A percentile compares a stretch with the other conserved stretches of the same genome.
Conservation (phyloP, 768 basidiomycete genomes). For the Auricularia sp. region DNA sequence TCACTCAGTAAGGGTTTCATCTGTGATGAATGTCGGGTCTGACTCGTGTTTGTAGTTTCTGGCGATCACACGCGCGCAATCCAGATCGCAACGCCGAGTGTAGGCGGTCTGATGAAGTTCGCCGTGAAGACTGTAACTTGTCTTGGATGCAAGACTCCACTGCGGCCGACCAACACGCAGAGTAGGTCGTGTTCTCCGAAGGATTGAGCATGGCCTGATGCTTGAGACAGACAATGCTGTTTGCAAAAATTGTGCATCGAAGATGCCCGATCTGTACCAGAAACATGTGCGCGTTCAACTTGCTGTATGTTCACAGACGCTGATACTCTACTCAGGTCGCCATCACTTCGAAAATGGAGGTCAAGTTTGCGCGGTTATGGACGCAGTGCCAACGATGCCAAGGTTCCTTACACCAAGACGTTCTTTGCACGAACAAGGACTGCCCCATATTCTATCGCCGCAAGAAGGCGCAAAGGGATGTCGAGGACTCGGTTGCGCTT, state of each 20-base stretch:
- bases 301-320: neutral
- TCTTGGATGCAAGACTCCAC: slow-evolving; percentile 86
- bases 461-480: slow-evolving; percentile 97
- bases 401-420: slow-evolving; percentile 95
- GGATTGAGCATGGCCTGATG: too few relatives aligned
- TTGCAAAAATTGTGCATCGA: slow-evolving; percentile 84
- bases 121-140: slow-evolving; percentile 94
- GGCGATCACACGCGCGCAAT: slow-evolving; percentile 95
- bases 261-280: slow-evolving; percentile 82
- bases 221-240: slow-evolving; percentile 66
- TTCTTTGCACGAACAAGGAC: slow-evolving; percentile 91
- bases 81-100: slow-evolving; percentile 90
- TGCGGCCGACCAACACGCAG: slow-evolving; percentile 65
- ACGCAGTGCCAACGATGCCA: slow-evolving; percentile 99
- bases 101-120: slow-evolving; percentile 94
- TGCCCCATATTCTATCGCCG: slow-evolving; percentile 99
- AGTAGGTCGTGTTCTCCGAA: slow-evolving; percentile 30
- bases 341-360: slow-evolving; percentile 68
- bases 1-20: slow-evolving; percentile 52
- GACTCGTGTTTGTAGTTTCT: slow-evolving; percentile 46
- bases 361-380: slow-evolving; percentile 91
- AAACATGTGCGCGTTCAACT: slow-evolving; percentile 54
- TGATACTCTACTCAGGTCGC: slow-evolving; percentile 22
- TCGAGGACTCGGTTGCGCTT: slow-evolving; percentile 68
- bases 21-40: neutral